Base-by-base conservation (phyloP, 2,329 filamentous ascomycete genomes). In the Paecilomyces niveus region DNA sequence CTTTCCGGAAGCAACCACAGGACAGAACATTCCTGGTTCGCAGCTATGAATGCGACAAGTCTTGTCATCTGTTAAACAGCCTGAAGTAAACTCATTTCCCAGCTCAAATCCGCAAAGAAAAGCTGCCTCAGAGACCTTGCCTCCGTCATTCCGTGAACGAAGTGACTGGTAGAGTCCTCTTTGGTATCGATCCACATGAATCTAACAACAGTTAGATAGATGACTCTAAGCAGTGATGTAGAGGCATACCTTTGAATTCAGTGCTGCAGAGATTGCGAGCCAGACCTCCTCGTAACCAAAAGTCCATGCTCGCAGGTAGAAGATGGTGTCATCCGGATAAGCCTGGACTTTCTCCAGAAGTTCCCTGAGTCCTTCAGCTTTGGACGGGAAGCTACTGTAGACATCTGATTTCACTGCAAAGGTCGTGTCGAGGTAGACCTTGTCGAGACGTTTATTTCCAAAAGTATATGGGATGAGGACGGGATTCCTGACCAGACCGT, bases 201-300 rank as follows among this genome's bases (percentile, higher is more conserved):
- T 83, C 79, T 88, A 65, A 0, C 0, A 1, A 3, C n/a, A 24
- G 58, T 66, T 56, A 69, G 58, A 45, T 53, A 54, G 49, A 13
- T 10, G 7, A 4, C 31, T 50, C 50, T 29, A 52, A n/a, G n/a
- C 6, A 11, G 6, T 45, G 8, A 9, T 39, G 8, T 31, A 4
- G 29, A 1, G 6, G 57, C 67, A 58, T 73, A 87, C 87, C 68
- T 80, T 82, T 2, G 87, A 87, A 5, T 83, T 75, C 0, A 97
- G 76, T 10, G 85, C 84, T 22, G 86, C 83, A 0, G 91, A 87
- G 0, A 97, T 75, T 0, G 90, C 88, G 59, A 92, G 78, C 92
- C 92, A 97, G 0, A 96, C 91, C 56, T 96, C 89, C 70, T 97
- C 92, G 62, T 97, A 96, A 0, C 89, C 90, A 68, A 94, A 94